Base-by-base conservation (phyloP, 2,329 filamentous ascomycete species). In the Ophiostoma australiae region DNA sequence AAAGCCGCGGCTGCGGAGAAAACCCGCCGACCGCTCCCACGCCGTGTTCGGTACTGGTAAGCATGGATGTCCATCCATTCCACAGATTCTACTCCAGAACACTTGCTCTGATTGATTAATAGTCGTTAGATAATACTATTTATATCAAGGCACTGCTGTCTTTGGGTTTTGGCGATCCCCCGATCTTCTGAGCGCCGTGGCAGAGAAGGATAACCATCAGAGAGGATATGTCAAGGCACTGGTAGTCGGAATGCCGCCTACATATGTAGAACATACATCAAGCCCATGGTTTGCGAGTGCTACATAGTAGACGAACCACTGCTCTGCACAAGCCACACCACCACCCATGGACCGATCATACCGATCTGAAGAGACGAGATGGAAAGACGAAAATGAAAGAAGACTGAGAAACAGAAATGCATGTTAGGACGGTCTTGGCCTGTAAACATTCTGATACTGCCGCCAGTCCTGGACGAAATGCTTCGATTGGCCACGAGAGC, bases 261-360 rank as follows among this genome's bases (percentile, higher is more conserved):
- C 27, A 31, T 31, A 31, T 31, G 1, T 39, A 39, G 37, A 10
- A 10, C 6, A 39, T 1, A 8, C 3, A 10, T 39, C 8, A 39
- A 13, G 27, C 27, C 27, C 27, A 31, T 8, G 13, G 44, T 48
- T 17, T 48, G 17, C 41, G 15, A 55, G 48, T 58, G 3, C 4
- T n/a, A 23, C 7, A 58, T 4, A 27, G 10, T 15, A 8, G 52
- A 4, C 1, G 4, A 17, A 27, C 5, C 27, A 35, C 58, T 17
- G 27, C 13, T 35, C n/a, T 35, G 61, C 61, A 65, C 39, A 3
- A 37, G 13, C 33, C 8, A n/a, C 61, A 37, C 61, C 31, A 65
- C 10, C 52, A 58, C 23, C 52, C 52, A 58, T 17, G n/a, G 52
- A 39, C 33, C 33, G 61, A 65, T 65, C 61, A 65, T 65, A 65